Conservation (phyloP, 1,284 basidiomycete genomes). For the Trichosporon asahii region DNA sequence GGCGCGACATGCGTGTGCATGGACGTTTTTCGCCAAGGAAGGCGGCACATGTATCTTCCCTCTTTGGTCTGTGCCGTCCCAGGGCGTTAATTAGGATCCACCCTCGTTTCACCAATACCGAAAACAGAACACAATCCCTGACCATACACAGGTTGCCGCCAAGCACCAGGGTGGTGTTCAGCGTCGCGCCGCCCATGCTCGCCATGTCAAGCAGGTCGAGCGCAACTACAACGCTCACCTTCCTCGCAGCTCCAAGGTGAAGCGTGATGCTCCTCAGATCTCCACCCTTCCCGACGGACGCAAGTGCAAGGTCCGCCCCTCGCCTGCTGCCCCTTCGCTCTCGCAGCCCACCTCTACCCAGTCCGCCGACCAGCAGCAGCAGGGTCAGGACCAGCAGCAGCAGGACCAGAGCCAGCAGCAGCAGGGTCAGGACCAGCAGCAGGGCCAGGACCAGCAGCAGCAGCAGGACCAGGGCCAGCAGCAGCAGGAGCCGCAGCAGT, state of each 20-base stretch:
- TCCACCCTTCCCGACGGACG: constrained; percentile 37
- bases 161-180: constrained; percentile 7
- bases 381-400: neutral
- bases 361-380: constrained; percentile 9
- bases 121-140: constrained; percentile 1
- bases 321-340: constrained; percentile 18
- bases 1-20: no score
- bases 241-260: constrained; percentile 6
- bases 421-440: neutral
- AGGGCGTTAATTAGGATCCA: neutral
- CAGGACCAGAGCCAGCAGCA: neutral
- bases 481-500: neutral
- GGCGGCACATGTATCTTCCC: neutral
- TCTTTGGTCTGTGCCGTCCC: neutral
- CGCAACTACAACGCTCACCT: neutral
- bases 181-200: neutral
- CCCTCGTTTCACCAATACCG: neutral
- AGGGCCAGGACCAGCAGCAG: neutral
- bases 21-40: neutral
- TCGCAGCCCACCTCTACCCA: neutral
- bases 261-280: constrained; percentile 20
- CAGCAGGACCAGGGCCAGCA: neutral
- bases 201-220: neutral
- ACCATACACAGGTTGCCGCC: constrained; percentile 7
- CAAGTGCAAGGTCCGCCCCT: constrained; percentile 42